Evolutionary conservation across 192 early-diverging fungal genomes (phyloP).

Genomic region (Podochytrium sp.): DNA sequence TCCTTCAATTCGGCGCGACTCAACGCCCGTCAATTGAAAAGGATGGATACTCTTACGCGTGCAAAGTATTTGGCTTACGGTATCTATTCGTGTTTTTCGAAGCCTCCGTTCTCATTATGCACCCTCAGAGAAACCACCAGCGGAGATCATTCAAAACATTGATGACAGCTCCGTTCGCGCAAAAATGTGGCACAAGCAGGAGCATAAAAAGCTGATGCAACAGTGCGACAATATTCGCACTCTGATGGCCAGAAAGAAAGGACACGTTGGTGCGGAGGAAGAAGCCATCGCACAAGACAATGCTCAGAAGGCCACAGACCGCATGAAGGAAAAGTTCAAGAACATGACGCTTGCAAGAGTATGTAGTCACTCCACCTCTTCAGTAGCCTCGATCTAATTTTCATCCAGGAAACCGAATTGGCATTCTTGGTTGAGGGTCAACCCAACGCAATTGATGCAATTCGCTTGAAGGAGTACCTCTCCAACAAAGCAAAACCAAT

Average conservation of each 20-base stretch:
- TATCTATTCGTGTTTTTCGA: not conserved
- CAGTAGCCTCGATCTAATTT: not conserved
- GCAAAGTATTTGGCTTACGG: constrained; percentile 52
- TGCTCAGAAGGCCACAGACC: constrained; percentile 35
- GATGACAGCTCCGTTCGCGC: constrained; percentile 40
- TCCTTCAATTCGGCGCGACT: constrained; percentile 40
- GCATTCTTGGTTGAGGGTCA: constrained; percentile 61
- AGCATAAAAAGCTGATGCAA: constrained; percentile 17
- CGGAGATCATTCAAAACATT: constrained; percentile 40
- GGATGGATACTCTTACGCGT: constrained; percentile 31
- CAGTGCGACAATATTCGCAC: constrained; percentile 31
- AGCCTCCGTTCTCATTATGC: not conserved
- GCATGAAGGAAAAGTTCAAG: constrained; percentile 44
- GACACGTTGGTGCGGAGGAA: constrained; percentile 21
- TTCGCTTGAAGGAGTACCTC: constrained; percentile 57
- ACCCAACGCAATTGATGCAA: constrained; percentile 57
- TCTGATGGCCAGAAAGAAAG: constrained; percentile 36
- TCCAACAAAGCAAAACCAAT: constrained; percentile 23
- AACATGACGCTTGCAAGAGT: constrained; percentile 39
- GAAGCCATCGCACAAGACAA: constrained; percentile 29
- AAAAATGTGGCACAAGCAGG: constrained; percentile 27
- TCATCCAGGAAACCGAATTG: constrained; percentile 48
- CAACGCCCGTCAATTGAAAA: constrained; percentile 14
- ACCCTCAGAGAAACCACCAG: constrained; percentile 37
- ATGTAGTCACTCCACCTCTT: too few relatives aligned